Evolutionary conservation across 352 stramenopile species (phyloP).

Genomic region (Phytophthora palmivora): DNA sequence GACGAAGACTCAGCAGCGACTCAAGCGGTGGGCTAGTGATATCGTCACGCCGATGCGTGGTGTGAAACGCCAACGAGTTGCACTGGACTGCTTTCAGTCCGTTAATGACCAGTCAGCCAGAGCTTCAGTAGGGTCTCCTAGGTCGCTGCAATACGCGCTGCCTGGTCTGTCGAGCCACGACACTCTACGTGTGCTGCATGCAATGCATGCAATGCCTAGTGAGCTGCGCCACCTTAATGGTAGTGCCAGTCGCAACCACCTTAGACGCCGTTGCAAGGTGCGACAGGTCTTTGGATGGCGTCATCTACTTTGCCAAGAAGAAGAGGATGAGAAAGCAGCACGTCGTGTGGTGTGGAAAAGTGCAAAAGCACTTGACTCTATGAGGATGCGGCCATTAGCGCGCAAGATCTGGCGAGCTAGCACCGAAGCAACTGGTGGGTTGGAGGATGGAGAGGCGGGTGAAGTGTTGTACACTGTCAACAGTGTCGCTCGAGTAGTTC

Average conservation of each 20-base stretch:
- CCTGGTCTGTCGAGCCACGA: constrained; percentile 45
- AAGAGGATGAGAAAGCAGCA: constrained; percentile 27
- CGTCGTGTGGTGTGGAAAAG: constrained; percentile 53
- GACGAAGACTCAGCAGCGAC: constrained; percentile 6
- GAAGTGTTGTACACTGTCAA: constrained; percentile 49
- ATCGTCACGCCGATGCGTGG: constrained; percentile 3
- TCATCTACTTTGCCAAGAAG: constrained; percentile 46
- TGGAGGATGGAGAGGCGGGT: constrained; percentile 7
- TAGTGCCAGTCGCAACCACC: constrained; percentile 22
- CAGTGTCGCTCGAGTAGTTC: constrained; percentile 39
- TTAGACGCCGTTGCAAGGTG: constrained; percentile 25
- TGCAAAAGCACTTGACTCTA: constrained; percentile 45
- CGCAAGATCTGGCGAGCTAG: constrained; percentile 45
- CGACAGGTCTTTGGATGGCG: constrained; percentile 47
- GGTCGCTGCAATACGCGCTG: constrained; percentile 51
- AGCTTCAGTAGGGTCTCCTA: constrained; percentile 21
- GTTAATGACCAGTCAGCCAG: constrained; percentile 7
- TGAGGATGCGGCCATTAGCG: constrained; percentile 42
- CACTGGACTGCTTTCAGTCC: constrained; percentile 10
- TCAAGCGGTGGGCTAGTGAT: constrained; percentile 28
- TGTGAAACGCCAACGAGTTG: constrained; percentile 36
- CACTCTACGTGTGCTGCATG: constrained; percentile 43
- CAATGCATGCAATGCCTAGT: constrained; percentile 43
- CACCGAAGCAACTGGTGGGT: constrained; percentile 15
- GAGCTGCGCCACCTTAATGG: constrained; percentile 50